Evolutionary conservation across 805 yeast species (phyloP), one percentile per base, ranked within the genome.

Genomic region (Ascoidea tarda): DNA sequence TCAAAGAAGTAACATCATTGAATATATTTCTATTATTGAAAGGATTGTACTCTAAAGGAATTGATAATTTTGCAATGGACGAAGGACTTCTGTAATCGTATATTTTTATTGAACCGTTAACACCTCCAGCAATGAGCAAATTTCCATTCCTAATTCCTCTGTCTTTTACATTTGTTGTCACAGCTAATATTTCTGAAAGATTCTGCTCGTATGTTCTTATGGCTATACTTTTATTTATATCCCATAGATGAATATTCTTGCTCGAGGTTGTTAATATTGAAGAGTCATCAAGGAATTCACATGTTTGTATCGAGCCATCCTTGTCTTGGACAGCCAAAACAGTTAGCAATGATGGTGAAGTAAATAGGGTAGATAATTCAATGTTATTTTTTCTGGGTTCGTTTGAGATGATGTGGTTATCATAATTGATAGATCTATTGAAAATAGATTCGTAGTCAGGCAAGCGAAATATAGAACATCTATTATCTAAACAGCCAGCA

Each of bases 401-500:
- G 32, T 69, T 63, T 53, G 64, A 59, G 46, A 61, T 60, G 5
- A 57, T 58, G 16, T 54, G 68, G 53, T 56, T 63, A 2, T 68
- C 63, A 33, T 56, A 58, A 16, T 38, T 38, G 14, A 10, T 8
- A 14, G 44, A 38, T 8, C 14, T 10, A 10, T 10, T 10, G 14
- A 38, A 38, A 21, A 21, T 21, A 21, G 28, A 21, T 57, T 56
- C 14, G 57, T 12, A 1, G 51, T 49, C 8, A 52, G 60, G 31
- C 12, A 76, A 62, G 38, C 77, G 71, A 64, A 87, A 87, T 5
- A 89, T 69, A 1, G 91, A 79, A 60, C 95, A 82, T 33, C 77
- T 75, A 62, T 89, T 89, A 55, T 85, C 90, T 55, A 89, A 70
- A 0, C 96, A 96, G 0, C 86, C 96, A 55, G 84, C 76, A 0